Evolutionary conservation across 1,284 basidiomycete genomes (phyloP), one percentile per base, ranked within the genome.

Genomic region (Sanghuangporus sanghuang): DNA sequence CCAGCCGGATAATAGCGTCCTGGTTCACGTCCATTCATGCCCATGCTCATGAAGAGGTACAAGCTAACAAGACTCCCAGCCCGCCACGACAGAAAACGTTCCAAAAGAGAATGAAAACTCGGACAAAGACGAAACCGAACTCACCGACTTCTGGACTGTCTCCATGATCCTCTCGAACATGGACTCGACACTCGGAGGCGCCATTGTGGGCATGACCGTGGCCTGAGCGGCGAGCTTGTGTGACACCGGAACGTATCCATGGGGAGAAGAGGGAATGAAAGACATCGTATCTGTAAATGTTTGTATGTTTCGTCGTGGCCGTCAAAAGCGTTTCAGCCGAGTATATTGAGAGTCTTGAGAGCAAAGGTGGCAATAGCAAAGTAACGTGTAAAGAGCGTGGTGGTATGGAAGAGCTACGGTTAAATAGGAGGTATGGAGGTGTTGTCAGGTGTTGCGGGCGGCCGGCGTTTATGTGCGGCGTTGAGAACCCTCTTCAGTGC

Each of bases 111-210:
- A 46, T 46, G 44, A 32, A 23, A 32, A 32, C 4, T 32, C 44
- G 21, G 16, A 46, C 44, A 46, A 11, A n/a, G 40, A n/a, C 16
- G 44, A 46, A 7, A 46, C 16, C 16, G 12, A 36, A 76, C 84
- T 72, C 68, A 90, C 90, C 68, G 89, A 90, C 76, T 88, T 85
- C 70, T 87, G 83, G 38, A 92, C 83, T 44, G 81, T 81, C 23
- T 81, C 78, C 78, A 92, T 79, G 71, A 92, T 92, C 70, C 89
- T 86, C 67, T 79, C 72, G 71, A 92, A 89, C 90, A 92, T 92
- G 62, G 71, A 68, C 72, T 90, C 85, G 68, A 90, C 72, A 59
- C 74, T 72, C 67, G n/a, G 69, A 67, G 40, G 67, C 67, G 54
- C 32, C 21, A 40, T 6, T 14, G 60, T 18, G 18, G n/a, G 14